A percentile compares a stretch with the other conserved stretches of the same genome.
Conservation (phyloP, 768 basidiomycete genomes). For the Xerocomellus amylosporus region DNA sequence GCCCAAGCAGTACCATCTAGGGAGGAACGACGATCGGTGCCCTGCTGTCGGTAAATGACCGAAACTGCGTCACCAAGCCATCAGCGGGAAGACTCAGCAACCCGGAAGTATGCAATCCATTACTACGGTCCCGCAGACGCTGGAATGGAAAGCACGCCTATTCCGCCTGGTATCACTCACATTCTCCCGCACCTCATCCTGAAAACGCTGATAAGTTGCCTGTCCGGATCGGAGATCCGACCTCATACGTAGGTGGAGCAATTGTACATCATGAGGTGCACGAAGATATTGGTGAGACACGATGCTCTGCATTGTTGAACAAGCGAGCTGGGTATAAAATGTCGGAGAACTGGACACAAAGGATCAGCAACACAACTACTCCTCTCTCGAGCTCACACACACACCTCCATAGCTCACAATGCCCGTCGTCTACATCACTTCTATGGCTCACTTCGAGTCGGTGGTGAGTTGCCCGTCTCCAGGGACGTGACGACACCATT, state of each 20-base stretch:
- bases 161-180: slow-evolving; percentile 28
- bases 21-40: slow-evolving; percentile 10
- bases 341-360: slow-evolving; percentile 6
- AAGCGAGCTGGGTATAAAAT: slow-evolving; percentile 31
- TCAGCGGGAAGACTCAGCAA: slow-evolving; percentile 7
- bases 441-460: slow-evolving; percentile 25
- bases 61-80: slow-evolving; percentile 24
- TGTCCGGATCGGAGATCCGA: slow-evolving; percentile 24
- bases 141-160: slow-evolving; percentile 32
- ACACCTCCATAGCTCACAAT: slow-evolving; percentile 17
- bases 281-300: slow-evolving; percentile 14
- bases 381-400: slow-evolving; percentile 8
- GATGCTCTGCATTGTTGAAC: slow-evolving; percentile 9
- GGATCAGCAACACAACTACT: slow-evolving; percentile 17
- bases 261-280: slow-evolving; percentile 9
- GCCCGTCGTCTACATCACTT: slow-evolving; percentile 25
- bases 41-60: slow-evolving; percentile 17
- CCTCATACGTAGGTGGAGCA: slow-evolving; percentile 21
- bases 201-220: slow-evolving; percentile 17
- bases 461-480: slow-evolving; percentile 16
- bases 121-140: slow-evolving; percentile 24
- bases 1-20: slow-evolving; percentile 18
- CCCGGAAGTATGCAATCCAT: slow-evolving; percentile 16
- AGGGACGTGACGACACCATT: slow-evolving; percentile 2
- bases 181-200: slow-evolving; percentile 14